A percentile compares a stretch with the other conserved stretches of the same genome.
Evolutionary conservation across 495 filamentous ascomycete species (phyloP).

Genomic region (Lepidopterella palustris): DNA sequence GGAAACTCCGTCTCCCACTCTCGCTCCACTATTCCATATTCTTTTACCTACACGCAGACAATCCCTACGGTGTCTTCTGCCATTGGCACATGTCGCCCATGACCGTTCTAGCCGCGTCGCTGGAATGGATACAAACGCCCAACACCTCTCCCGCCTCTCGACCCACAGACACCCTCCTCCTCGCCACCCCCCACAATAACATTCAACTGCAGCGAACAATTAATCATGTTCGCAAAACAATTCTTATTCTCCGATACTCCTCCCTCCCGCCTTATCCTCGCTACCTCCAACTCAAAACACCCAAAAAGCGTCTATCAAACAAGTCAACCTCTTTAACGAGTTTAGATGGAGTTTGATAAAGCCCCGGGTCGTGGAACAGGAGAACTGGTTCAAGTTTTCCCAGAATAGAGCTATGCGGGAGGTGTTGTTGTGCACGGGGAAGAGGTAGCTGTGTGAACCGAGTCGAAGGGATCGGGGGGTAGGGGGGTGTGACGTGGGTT

Average conservation of each 20-base stretch:
- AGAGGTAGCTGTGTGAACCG: not conserved
- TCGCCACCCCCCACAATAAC: not conserved
- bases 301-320: not conserved
- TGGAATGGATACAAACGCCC: not conserved
- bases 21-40: not conserved
- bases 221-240: not conserved
- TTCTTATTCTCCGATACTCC: not conserved
- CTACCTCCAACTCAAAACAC: not conserved
- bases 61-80: not conserved
- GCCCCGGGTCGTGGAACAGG: not conserved
- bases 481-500: too few relatives aligned
- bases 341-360: not conserved
- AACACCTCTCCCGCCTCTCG: not conserved
- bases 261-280: not conserved
- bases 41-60: not conserved
- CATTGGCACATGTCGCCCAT: not conserved
- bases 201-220: conserved; percentile 4
- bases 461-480: not conserved
- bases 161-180: not conserved
- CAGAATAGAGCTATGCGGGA: not conserved
- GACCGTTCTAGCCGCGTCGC: not conserved
- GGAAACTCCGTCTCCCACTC: not conserved
- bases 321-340: not conserved
- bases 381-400: not conserved
- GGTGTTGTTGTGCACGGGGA: not conserved